phyloP scores from a whole-genome alignment of 1,139 yeast genomes.

The Geotrichum klebahnii region DNA sequence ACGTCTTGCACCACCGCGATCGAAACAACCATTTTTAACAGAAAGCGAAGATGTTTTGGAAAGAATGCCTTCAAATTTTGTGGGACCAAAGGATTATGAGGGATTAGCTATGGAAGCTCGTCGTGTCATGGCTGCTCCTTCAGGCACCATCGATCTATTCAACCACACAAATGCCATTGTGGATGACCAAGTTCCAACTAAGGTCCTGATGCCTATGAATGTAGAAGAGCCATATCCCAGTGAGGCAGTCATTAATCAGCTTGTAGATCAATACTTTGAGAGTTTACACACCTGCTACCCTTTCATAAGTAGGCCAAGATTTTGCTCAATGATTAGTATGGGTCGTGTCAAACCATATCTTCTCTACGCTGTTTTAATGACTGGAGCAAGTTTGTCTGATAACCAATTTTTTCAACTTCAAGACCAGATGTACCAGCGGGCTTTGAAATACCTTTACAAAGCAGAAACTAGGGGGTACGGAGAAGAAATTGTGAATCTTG shows the following conservation, averaged over 20 bases:
- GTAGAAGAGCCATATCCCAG: conserved; percentile 35
- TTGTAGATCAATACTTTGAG: conserved; percentile 29
- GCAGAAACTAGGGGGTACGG: conserved; percentile 26
- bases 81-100: too few relatives aligned
- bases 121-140: conserved; percentile 3
- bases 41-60: conserved; percentile 3
- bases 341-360: conserved; percentile 29
- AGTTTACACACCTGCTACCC: conserved; percentile 24
- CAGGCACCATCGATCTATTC: conserved; percentile 6
- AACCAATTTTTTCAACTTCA: conserved; percentile 23
- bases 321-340: conserved; percentile 19
- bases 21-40: not conserved
- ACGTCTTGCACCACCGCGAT: too few relatives aligned
- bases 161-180: conserved; percentile 7
- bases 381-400: conserved; percentile 29
- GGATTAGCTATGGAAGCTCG: conserved; percentile 8
- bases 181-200: conserved; percentile 1
- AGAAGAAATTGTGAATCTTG: conserved; percentile 24
- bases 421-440: conserved; percentile 29
- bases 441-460: conserved; percentile 28
- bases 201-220: conserved; percentile 14
- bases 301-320: conserved; percentile 29
- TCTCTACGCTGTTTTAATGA: conserved; percentile 34
- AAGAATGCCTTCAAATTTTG: conserved; percentile 19
- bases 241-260: conserved; percentile 26